Evolutionary conservation across 768 basidiomycete species (phyloP).

Genomic region (Pholiota conissans): DNA sequence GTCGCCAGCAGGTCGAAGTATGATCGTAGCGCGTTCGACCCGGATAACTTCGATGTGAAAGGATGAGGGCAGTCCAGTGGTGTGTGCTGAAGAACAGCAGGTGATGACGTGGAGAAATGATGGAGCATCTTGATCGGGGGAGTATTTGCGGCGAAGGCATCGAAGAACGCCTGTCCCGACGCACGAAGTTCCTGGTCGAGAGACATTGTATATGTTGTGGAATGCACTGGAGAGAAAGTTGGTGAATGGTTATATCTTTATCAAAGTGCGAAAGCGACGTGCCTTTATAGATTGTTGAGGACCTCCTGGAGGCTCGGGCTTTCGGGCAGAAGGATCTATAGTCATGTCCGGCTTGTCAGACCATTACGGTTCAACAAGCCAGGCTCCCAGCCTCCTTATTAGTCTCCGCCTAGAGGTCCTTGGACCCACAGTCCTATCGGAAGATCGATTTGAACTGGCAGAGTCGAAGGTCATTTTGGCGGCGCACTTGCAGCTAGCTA

Average conservation of each 20-base stretch:
- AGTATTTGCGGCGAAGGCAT: conserved; percentile 34
- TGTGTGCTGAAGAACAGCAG: conserved; percentile 40
- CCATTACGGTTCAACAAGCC: conserved; percentile 7
- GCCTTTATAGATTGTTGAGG: conserved; percentile 19
- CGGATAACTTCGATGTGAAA: conserved; percentile 34
- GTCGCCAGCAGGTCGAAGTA: conserved; percentile 50
- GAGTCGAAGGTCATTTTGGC: background rate
- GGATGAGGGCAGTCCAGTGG: conserved; percentile 35
- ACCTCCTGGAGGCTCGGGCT: conserved; percentile 19
- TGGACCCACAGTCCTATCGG: background rate
- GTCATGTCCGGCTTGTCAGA: conserved; percentile 25
- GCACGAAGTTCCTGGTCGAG: conserved; percentile 31
- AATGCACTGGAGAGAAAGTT: background rate
- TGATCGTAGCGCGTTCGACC: conserved; percentile 46
- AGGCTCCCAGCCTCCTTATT: background rate
- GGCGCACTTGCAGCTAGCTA: background rate
- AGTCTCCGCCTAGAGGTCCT: background rate
- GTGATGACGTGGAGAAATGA: conserved; percentile 40
- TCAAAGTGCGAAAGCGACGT: conserved; percentile 7
- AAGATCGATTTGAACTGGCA: background rate
- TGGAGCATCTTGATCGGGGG: conserved; percentile 32
- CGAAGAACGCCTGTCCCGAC: conserved; percentile 35
- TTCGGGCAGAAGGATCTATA: conserved; percentile 36
- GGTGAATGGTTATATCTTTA: conserved; percentile 4
- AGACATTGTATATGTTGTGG: conserved; percentile 11